phyloP scores from a whole-genome alignment of 2,329 filamentous ascomycete species.

The Didymella pinodella region DNA sequence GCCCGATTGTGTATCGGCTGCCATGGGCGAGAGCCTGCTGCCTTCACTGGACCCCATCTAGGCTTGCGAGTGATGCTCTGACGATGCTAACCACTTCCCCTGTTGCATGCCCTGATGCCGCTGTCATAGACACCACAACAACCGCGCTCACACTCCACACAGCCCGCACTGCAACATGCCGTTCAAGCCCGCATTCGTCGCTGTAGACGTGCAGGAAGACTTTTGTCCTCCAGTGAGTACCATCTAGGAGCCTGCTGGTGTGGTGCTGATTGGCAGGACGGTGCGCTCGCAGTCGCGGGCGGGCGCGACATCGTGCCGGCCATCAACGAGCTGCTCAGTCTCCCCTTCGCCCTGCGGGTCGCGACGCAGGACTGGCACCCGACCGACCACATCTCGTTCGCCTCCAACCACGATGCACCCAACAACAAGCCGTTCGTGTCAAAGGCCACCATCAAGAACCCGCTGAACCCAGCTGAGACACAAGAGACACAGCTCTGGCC shows the following conservation, averaged over 20 bases:
- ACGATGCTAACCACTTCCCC: constrained; percentile 3
- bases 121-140: constrained; percentile 9
- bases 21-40: background rate
- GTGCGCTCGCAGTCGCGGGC: constrained; percentile 79
- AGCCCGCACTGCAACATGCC: constrained; percentile 6
- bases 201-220: constrained; percentile 93
- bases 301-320: constrained; percentile 73
- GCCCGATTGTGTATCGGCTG: background rate
- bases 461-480: constrained; percentile 66
- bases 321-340: constrained; percentile 77
- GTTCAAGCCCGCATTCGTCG: constrained; percentile 66
- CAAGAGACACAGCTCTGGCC: constrained; percentile 84
- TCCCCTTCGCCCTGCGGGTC: constrained; percentile 76
- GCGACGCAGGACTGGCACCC: constrained; percentile 97
- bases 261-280: constrained; percentile 64
- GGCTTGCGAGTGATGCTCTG: background rate
- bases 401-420: constrained; percentile 72
- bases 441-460: constrained; percentile 70
- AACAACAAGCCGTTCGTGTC: constrained; percentile 74
- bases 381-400: constrained; percentile 83
- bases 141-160: background rate
- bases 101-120: constrained; percentile 11
- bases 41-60: background rate
- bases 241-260: background rate
- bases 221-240: constrained; percentile 84